Evolutionary conservation across 495 filamentous ascomycete species (phyloP).

Genomic region (Aspergillus homomorphus): DNA sequence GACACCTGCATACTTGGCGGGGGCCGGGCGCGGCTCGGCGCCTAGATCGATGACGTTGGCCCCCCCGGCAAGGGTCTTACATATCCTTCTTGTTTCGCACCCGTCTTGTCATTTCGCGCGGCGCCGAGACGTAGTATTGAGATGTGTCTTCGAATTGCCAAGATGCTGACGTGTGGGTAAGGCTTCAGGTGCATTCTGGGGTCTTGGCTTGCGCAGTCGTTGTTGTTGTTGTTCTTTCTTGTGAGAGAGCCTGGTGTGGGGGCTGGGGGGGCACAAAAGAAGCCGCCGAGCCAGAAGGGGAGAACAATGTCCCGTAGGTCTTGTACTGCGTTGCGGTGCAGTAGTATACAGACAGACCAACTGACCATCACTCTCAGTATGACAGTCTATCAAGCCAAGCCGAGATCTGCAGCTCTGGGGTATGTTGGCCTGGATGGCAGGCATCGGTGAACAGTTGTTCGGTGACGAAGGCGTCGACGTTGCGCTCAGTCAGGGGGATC

Average conservation of each 20-base stretch:
- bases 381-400: slow-evolving; percentile 65
- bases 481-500: slow-evolving; percentile 42
- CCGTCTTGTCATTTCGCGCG: background rate
- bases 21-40: slow-evolving; percentile 2
- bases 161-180: background rate
- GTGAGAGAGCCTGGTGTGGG: too few species aligned
- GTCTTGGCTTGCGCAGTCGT: too few species aligned
- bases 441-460: slow-evolving; percentile 51
- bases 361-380: slow-evolving; percentile 18
- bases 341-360: background rate
- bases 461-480: slow-evolving; percentile 44
- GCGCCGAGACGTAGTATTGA: background rate
- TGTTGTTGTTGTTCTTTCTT: too few species aligned
- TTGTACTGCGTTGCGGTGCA: background rate
- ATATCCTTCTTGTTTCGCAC: background rate
- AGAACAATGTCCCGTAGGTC: background rate
- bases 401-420: slow-evolving; percentile 61
- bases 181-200: too few species aligned
- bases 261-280: too few species aligned
- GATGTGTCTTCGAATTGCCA: background rate
- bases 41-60: slow-evolving; percentile 21
- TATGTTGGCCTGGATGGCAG: slow-evolving; percentile 52
- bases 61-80: slow-evolving; percentile 12
- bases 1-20: slow-evolving; percentile 21
- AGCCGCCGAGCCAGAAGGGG: background rate